phyloP scores from a whole-genome alignment of 805 yeast genomes.

The Nakazawaea siamensis region DNA sequence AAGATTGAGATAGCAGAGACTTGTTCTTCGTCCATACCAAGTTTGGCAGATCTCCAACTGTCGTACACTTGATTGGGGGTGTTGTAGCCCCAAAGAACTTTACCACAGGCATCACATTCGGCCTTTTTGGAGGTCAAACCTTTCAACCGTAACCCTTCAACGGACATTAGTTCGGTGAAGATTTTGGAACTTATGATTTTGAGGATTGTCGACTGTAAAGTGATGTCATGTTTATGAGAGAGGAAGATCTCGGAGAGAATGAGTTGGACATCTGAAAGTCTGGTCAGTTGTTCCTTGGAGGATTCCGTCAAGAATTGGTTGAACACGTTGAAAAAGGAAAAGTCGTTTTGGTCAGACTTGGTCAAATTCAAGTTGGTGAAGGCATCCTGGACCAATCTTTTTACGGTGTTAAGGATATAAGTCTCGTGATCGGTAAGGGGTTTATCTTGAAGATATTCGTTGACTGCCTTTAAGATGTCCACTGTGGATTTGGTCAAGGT shows the following conservation, averaged over 20 bases:
- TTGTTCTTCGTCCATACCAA: slow-evolving; percentile 9
- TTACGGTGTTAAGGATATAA: slow-evolving; percentile 23
- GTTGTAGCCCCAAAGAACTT: slow-evolving; percentile 61
- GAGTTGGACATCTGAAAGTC: slow-evolving; percentile 49
- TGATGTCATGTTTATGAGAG: slow-evolving; percentile 58
- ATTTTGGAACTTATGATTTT: slow-evolving; percentile 51
- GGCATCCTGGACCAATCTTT: slow-evolving; percentile 31
- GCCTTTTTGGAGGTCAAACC: slow-evolving; percentile 58
- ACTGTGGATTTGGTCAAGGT: slow-evolving; percentile 31
- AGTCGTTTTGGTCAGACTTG: neutral
- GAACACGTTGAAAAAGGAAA: slow-evolving; percentile 46
- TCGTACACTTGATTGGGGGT: slow-evolving; percentile 39
- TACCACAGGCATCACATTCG: slow-evolving; percentile 74
- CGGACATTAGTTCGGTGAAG: slow-evolving; percentile 31
- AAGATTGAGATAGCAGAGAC: slow-evolving; percentile 23
- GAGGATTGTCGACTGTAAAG: slow-evolving; percentile 42
- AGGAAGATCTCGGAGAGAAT: slow-evolving; percentile 56
- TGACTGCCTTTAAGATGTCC: slow-evolving; percentile 22
- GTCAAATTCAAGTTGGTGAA: slow-evolving; percentile 26
- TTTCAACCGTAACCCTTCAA: slow-evolving; percentile 31
- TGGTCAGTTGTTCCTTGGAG: slow-evolving; percentile 31
- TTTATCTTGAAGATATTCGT: slow-evolving; percentile 10
- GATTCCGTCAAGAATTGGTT: slow-evolving; percentile 45
- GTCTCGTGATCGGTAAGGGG: neutral
- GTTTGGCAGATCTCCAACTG: slow-evolving; percentile 45